These are phyloP conservation scores for Erigeron canadensis DNA, from an alignment of 129 eudicot genomes.

Conservation along the genomic window DNA sequence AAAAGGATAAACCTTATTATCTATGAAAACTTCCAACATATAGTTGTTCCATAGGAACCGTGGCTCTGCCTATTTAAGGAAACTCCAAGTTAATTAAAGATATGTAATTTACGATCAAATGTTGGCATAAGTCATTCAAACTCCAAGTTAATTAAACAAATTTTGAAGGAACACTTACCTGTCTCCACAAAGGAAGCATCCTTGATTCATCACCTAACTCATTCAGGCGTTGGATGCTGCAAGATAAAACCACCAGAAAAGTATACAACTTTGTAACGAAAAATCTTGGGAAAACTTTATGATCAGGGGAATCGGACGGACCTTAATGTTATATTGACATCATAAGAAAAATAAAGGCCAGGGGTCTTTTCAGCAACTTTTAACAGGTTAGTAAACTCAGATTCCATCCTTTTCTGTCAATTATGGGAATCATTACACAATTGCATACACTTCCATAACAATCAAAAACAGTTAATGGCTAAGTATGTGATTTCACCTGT, in stretches of 20 bases:
- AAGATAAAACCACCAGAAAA: constrained; percentile 7
- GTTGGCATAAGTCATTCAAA: constrained; percentile 7
- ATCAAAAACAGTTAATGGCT: background rate
- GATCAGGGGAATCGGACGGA: constrained; percentile 21
- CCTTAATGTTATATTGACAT: constrained; percentile 83
- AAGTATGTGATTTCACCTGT: constrained; percentile 50
- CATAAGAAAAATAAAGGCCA: constrained; percentile 81
- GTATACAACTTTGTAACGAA: background rate
- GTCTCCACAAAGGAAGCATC: constrained; percentile 88
- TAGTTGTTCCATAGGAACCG: constrained; percentile 89
- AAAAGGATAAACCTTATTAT: constrained; percentile 52
- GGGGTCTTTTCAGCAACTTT: constrained; percentile 62
- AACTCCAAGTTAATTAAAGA: constrained; percentile 3
- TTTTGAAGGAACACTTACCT: constrained; percentile 39
- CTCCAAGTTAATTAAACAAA: background rate
- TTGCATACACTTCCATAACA: background rate
- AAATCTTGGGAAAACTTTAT: background rate
- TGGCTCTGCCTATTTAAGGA: constrained; percentile 69
- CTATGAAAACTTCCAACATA: constrained; percentile 74
- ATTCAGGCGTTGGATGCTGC: constrained; percentile 69
- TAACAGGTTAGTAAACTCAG: constrained; percentile 57
- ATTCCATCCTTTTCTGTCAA: constrained; percentile 71
- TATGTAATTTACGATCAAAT: background rate
- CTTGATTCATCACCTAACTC: constrained; percentile 79
- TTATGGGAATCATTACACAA: constrained; percentile 8